Percentiles rank a stretch among this genome's conserved stretches.
Evolutionary conservation across 331 rosid genomes (phyloP).

Genomic region (Rosa hybrid): DNA sequence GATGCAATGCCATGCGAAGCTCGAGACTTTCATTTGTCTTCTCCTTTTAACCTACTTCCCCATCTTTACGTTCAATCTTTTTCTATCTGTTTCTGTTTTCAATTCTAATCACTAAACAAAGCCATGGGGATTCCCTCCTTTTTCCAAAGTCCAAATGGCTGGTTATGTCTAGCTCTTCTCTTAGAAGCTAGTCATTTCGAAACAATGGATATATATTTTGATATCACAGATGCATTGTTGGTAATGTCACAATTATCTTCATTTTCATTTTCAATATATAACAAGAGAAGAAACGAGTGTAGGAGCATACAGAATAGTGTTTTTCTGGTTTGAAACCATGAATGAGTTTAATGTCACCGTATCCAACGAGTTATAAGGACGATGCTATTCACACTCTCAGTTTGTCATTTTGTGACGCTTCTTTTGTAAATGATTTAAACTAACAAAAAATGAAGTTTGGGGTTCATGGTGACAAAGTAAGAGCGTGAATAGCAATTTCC

Average conservation of each 20-base stretch:
- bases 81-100: slow-evolving; percentile 13
- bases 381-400: background rate
- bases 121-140: slow-evolving; percentile 34
- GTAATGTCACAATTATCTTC: background rate
- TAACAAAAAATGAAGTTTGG: background rate
- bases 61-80: slow-evolving; percentile 38
- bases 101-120: slow-evolving; percentile 23
- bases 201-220: background rate
- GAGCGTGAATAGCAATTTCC: background rate
- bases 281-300: background rate
- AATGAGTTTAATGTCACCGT: background rate
- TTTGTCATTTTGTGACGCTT: background rate
- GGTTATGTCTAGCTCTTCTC: slow-evolving; percentile 18
- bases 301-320: background rate
- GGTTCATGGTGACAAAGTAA: background rate
- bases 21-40: slow-evolving; percentile 54
- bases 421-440: background rate
- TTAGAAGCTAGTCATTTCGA: background rate
- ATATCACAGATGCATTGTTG: background rate
- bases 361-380: background rate
- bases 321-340: background rate
- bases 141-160: slow-evolving; percentile 29
- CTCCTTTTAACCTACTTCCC: slow-evolving; percentile 46
- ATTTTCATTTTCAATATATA: background rate
- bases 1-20: slow-evolving; percentile 59